phyloP scores from a whole-genome alignment of 768 basidiomycete genomes.

The Suillus variegatus region DNA sequence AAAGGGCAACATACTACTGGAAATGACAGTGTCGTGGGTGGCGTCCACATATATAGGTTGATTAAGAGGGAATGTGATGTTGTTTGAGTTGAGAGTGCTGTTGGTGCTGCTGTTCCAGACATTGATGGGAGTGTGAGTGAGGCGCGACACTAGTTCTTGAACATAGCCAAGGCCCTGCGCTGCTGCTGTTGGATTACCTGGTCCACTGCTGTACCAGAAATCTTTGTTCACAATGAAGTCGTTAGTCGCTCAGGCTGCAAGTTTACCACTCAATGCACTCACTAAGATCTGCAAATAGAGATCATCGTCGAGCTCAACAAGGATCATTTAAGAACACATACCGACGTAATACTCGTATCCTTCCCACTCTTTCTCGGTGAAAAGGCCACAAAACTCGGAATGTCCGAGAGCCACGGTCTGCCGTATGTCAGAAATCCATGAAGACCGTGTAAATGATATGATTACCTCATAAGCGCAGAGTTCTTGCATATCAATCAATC shows the following conservation, averaged over 20 bases:
- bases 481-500: constrained; percentile 38
- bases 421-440: neutral
- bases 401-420: constrained; percentile 51
- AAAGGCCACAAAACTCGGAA: constrained; percentile 50
- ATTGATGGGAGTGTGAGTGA: constrained; percentile 39
- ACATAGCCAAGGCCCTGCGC: constrained; percentile 42
- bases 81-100: constrained; percentile 42
- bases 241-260: neutral
- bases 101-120: constrained; percentile 49
- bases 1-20: constrained; percentile 30
- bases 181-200: constrained; percentile 43
- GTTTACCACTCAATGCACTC: constrained; percentile 16
- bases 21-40: constrained; percentile 46
- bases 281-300: constrained; percentile 7
- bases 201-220: constrained; percentile 41
- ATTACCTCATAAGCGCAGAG: constrained; percentile 42
- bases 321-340: constrained; percentile 13
- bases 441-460: neutral
- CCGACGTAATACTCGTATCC: constrained; percentile 45
- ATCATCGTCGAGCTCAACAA: neutral
- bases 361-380: constrained; percentile 54
- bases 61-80: constrained; percentile 36
- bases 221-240: neutral
- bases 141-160: constrained; percentile 45
- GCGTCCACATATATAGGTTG: constrained; percentile 47